These are phyloP conservation scores for Pyropia yezoensis DNA, from an alignment of 23 red algal species.

Conservation along the genomic window DNA sequence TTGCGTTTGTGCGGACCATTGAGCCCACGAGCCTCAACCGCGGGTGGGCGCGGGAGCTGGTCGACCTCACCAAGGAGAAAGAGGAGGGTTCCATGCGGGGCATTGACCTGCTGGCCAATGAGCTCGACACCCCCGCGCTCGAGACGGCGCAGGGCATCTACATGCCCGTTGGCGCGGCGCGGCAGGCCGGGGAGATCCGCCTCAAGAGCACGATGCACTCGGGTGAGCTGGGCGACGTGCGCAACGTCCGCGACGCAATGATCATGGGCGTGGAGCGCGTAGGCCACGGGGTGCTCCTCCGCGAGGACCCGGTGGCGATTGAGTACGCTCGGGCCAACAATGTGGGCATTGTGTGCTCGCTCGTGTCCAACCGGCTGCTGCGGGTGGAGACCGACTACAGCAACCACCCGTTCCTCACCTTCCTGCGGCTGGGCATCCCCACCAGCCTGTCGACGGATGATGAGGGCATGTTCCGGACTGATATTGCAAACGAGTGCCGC, in stretches of 20 bases:
- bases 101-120: slow-evolving; percentile 2
- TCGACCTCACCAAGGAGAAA: not conserved
- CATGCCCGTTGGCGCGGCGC: not conserved
- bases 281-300: not conserved
- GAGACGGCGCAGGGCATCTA: not conserved
- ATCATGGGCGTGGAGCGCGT: not conserved
- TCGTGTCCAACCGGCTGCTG: not conserved
- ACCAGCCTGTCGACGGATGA: not conserved
- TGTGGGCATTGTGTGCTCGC: not conserved
- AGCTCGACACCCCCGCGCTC: not conserved
- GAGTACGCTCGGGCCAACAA: not conserved
- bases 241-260: slow-evolving; percentile 2
- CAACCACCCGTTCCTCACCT: not conserved
- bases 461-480: not conserved
- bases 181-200: not conserved
- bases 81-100: not conserved
- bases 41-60: not conserved
- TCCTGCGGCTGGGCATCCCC: not conserved
- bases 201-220: slow-evolving; percentile 4
- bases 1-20: not conserved
- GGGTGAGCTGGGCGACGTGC: not conserved
- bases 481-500: not conserved
- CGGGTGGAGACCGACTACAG: not conserved
- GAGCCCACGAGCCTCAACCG: not conserved
- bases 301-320: not conserved